Base-by-base conservation (phyloP, 371 early-diverging fungal genomes). In the Catenaria anguillulae region DNA sequence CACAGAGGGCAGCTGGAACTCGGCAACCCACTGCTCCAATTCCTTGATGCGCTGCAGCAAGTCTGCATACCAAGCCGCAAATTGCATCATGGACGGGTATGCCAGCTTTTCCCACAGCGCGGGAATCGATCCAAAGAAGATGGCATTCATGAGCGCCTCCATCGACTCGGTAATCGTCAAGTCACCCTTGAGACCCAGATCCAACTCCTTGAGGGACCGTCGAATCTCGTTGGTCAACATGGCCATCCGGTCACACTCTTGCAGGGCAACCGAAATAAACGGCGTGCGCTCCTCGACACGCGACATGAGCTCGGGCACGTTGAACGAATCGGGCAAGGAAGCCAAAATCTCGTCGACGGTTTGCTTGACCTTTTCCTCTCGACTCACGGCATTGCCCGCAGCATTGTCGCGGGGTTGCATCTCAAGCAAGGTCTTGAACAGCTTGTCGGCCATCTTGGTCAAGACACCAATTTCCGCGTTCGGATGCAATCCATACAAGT, bases 401-500 rank as follows among this genome's bases (percentile, higher is more conserved):
- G 72, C 70, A 15, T 77, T 63, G 60, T 82, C 78, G 33, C 71
- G 71, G 23, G 80, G 82, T 60, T 75, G 78, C 80, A 80, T 80
- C 66, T 80, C 82, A 52, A 82, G 66, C 64, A 82, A 74, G n/a
- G 80, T 80, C 60, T 73, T 75, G 73, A 82, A 82, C 37, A 82
- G 70, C 46, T 75, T 76, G 55, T 82, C 82, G 33, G 79, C 78
- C 66, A 68, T 74, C 67, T 78, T 82, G 40, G 82, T 77, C 55
- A 80, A 67, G 33, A 80, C 80, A 46, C 77, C 78, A 60, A 82
- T 82, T 71, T 82, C 82, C 15, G 82, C 82, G 66, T 82, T 82
- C 37, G 82, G 80, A 66, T 82, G 82, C 48, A 82, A 66, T 21
- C 82, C 80, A 62, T 82, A 82, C 36, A 82, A 71, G 64, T 77